Percentiles rank a stretch among this genome's conserved stretches.
Conservation (phyloP, 495 filamentous ascomycete species). For the Xylaria cubensis region DNA sequence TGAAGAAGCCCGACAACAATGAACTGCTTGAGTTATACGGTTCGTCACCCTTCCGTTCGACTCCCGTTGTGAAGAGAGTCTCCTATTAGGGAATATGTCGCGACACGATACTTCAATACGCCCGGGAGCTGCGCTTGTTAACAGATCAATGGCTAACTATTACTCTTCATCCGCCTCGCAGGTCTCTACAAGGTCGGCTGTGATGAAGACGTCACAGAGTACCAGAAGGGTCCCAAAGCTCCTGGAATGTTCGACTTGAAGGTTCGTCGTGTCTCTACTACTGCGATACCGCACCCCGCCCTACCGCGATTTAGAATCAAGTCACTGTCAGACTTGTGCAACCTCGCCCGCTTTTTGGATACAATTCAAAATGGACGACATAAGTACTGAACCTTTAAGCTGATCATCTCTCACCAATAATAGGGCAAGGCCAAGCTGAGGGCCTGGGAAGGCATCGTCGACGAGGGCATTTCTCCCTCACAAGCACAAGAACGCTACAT, state of each 20-base stretch:
- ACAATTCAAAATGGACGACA: too few species aligned
- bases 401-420: background rate
- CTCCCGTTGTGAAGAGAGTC: background rate
- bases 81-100: background rate
- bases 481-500: conserved; percentile 81
- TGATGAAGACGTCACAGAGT: conserved; percentile 54
- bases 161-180: conserved; percentile 28
- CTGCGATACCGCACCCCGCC: background rate
- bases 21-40: conserved; percentile 62
- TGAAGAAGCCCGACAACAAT: conserved; percentile 62
- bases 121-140: background rate
- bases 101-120: background rate
- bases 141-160: background rate
- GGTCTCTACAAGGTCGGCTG: conserved; percentile 61
- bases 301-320: background rate
- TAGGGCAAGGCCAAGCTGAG: conserved; percentile 81
- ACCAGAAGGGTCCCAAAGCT: conserved; percentile 34
- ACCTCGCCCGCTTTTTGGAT: background rate
- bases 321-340: background rate
- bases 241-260: conserved; percentile 63
- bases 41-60: conserved; percentile 26
- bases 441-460: conserved; percentile 70
- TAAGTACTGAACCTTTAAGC: background rate
- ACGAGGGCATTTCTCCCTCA: conserved; percentile 62
- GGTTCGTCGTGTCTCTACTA: conserved; percentile 49